These are phyloP conservation scores for Corymbia maculata DNA, from an alignment of 345 rosid species.

Conservation along the genomic window DNA sequence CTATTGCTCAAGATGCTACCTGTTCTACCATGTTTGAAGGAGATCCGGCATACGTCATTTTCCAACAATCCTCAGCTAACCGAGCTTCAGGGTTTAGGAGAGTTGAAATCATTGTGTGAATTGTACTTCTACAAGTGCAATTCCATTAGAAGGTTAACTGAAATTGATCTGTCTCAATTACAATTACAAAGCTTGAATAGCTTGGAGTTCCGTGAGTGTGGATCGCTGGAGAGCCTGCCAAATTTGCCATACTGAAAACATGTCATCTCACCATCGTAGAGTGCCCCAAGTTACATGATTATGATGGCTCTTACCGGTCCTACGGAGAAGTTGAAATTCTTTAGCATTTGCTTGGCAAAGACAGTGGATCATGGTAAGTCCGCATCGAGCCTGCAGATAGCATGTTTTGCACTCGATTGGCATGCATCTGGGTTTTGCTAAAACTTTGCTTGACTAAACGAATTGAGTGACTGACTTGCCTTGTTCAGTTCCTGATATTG, in stretches of 20 bases:
- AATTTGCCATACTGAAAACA: background rate
- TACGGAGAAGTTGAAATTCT: too few species aligned
- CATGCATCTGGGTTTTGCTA: background rate
- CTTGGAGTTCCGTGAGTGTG: accelerated
- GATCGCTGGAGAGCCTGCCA: background rate
- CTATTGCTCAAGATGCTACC: background rate
- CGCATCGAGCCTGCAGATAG: background rate
- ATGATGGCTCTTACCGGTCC: too few species aligned
- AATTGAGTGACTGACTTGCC: background rate
- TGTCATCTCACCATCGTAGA: background rate
- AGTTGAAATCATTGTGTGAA: background rate
- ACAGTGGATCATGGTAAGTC: background rate
- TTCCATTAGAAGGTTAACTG: background rate
- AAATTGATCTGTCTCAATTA: background rate
- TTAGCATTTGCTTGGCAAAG: background rate
- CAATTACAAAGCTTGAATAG: too few species aligned
- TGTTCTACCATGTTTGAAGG: background rate
- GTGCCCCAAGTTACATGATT: background rate
- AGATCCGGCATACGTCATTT: accelerated
- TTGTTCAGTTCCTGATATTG: background rate
- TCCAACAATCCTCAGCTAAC: accelerated
- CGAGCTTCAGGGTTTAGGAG: background rate
- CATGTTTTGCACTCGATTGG: background rate
- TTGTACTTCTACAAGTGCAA: accelerated
- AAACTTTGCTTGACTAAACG: background rate